A percentile compares a stretch with the other conserved stretches of the same genome.
phyloP scores from a whole-genome alignment of 2,329 filamentous ascomycete genomes.

The Calonectria multiphialidica region DNA sequence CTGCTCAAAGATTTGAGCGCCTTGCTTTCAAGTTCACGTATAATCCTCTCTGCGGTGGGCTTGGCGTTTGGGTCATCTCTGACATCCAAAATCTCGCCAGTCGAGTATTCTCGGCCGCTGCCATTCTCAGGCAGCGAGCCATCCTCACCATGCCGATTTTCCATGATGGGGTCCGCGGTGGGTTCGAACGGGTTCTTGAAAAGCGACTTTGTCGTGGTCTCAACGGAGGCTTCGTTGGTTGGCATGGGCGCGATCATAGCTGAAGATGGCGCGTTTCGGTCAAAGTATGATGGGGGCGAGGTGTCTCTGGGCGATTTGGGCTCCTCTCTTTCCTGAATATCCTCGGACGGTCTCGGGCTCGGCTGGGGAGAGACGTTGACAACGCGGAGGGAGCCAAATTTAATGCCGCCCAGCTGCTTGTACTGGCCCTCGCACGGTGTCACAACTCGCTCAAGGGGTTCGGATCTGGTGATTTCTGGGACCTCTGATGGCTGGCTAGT shows the following conservation, averaged over 20 bases:
- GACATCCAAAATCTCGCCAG: constrained; percentile 52
- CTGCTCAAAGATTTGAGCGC: constrained; percentile 40
- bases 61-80: constrained; percentile 60
- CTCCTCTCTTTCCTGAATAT: constrained; percentile 28
- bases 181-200: neutral
- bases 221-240: constrained; percentile 4
- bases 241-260: constrained; percentile 9
- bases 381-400: constrained; percentile 72
- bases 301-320: constrained; percentile 7
- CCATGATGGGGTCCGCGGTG: neutral
- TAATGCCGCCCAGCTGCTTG: constrained; percentile 71
- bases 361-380: constrained; percentile 68
- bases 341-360: constrained; percentile 50
- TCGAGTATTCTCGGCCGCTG: constrained; percentile 50
- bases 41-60: constrained; percentile 37
- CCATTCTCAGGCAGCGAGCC: constrained; percentile 32
- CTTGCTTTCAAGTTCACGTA: constrained; percentile 37
- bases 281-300: constrained; percentile 25
- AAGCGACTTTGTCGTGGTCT: neutral
- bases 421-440: constrained; percentile 68
- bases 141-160: neutral
- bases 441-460: constrained; percentile 42
- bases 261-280: constrained; percentile 15
- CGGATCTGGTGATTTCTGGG: constrained; percentile 27
- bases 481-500: constrained; percentile 52